Evolutionary conservation across 106 monocot species (phyloP).

Genomic region (Acorus gramineus): DNA sequence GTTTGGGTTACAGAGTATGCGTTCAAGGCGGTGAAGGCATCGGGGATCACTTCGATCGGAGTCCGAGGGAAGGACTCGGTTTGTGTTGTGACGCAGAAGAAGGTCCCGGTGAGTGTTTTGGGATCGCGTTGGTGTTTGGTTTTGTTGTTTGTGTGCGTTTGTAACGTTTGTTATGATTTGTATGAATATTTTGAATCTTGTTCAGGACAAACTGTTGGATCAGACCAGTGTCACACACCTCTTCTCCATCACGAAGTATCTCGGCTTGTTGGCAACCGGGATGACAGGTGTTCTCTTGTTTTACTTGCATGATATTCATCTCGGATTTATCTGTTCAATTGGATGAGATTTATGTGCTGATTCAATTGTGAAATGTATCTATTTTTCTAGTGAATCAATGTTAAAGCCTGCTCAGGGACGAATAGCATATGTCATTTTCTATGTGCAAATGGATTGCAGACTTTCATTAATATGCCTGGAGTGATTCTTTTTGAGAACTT

Average conservation of each 20-base stretch:
- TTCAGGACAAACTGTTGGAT: slow-evolving; percentile 80
- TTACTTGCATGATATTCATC: not conserved
- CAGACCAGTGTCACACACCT: slow-evolving; percentile 75
- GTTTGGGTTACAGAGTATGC: no score
- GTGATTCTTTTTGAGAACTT: no score
- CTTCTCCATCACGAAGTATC: slow-evolving; percentile 63
- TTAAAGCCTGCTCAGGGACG: no score
- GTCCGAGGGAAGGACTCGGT: slow-evolving; percentile 72
- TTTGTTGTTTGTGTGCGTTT: not conserved
- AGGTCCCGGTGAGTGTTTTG: slow-evolving; percentile 54
- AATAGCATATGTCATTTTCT: no score
- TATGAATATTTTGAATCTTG: slow-evolving; percentile 1
- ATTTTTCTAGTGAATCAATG: no score
- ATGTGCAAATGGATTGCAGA: no score
- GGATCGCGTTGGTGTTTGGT: not conserved
- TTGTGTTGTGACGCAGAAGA: slow-evolving; percentile 84
- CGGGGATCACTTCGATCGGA: slow-evolving; percentile 43
- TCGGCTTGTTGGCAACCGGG: slow-evolving; percentile 69
- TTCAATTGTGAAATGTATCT: no score
- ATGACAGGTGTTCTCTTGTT: slow-evolving; percentile 53
- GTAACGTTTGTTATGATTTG: not conserved
- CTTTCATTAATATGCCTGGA: no score
- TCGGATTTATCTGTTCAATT: no score
- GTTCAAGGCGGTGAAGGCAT: no score
- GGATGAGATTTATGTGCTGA: no score